Evolutionary conservation across 345 rosid genomes (phyloP).

Genomic region (Salix arbutifolia): DNA sequence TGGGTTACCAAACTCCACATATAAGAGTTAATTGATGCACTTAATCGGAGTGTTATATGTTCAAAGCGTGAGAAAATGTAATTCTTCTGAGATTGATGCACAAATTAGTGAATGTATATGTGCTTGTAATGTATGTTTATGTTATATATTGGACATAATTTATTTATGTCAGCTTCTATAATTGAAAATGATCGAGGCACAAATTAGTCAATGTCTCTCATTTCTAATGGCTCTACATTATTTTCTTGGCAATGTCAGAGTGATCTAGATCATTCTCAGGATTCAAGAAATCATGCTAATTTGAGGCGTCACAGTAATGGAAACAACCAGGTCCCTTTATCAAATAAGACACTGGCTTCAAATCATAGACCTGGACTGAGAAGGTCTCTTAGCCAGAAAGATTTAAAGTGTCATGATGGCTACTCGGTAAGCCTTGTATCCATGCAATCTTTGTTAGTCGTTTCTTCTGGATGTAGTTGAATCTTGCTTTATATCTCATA

Average conservation of each 20-base stretch:
- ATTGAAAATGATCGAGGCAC: neutral
- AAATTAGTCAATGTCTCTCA: neutral
- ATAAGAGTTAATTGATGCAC: neutral
- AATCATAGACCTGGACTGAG: slow-evolving; percentile 49
- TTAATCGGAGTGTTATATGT: neutral
- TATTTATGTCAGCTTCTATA: neutral
- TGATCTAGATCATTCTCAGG: slow-evolving; percentile 53
- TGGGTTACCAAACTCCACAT: neutral
- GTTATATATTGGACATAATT: neutral
- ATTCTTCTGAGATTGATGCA: neutral
- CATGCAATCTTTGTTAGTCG: slow-evolving; percentile 7
- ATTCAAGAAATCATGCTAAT: slow-evolving; percentile 34
- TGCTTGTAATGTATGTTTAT: neutral
- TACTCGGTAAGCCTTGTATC: slow-evolving; percentile 66
- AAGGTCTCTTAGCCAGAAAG: slow-evolving; percentile 71
- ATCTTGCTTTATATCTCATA: slow-evolving; percentile 3
- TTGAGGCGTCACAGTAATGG: slow-evolving; percentile 36
- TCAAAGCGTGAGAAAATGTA: neutral
- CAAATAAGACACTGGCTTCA: slow-evolving; percentile 38
- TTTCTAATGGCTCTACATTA: neutral
- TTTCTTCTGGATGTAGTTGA: neutral
- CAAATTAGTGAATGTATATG: neutral
- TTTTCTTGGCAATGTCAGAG: slow-evolving; percentile 49
- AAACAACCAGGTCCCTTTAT: slow-evolving; percentile 29
- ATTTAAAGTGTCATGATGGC: slow-evolving; percentile 65